phyloP scores from a whole-genome alignment of 257 asterid species.

The Fraxinus quadrangulata region DNA sequence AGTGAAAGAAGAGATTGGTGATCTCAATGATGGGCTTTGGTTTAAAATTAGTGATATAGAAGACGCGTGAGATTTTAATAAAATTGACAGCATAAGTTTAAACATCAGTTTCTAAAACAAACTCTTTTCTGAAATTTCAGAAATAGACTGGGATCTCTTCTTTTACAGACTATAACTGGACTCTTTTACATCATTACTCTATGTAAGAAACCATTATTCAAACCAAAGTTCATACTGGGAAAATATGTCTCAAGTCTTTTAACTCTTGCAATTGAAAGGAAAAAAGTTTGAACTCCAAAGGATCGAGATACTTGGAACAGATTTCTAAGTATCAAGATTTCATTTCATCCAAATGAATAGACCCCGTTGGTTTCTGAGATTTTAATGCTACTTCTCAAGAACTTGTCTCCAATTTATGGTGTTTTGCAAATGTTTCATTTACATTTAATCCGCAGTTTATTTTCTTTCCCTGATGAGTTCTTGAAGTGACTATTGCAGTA shows the following conservation, averaged over 20 bases:
- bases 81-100: constrained; percentile 3
- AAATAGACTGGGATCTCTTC: not conserved
- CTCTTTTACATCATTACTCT: not conserved
- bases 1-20: not conserved
- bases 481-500: not conserved
- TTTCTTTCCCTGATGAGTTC: not conserved
- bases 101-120: not conserved
- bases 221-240: not conserved
- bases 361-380: not conserved
- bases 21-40: not conserved
- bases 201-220: not conserved
- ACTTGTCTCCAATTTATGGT: not conserved
- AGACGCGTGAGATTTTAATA: not conserved
- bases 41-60: not conserved
- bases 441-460: not conserved
- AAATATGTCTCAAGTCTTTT: not conserved
- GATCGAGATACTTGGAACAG: not conserved
- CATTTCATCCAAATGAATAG: too few species aligned
- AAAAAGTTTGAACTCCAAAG: not conserved
- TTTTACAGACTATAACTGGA: not conserved
- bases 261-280: not conserved
- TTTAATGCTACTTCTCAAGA: not conserved
- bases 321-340: too few species aligned
- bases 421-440: not conserved
- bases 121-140: not conserved